Evolutionary conservation across 345 rosid genomes (phyloP).

Genomic region (Eucalyptus coolabah): DNA sequence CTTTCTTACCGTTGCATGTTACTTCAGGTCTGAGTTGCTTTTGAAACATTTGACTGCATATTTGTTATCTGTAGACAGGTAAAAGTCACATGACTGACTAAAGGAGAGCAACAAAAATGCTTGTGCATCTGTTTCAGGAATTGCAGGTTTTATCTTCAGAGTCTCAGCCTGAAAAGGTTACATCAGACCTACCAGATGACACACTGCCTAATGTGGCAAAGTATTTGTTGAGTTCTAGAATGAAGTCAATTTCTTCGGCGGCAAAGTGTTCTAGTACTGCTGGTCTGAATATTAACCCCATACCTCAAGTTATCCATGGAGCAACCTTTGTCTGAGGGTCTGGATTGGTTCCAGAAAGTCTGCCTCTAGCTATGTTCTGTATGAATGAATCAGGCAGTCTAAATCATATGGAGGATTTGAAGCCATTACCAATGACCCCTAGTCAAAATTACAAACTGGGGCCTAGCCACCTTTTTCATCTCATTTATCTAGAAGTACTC

Average conservation of each 20-base stretch:
- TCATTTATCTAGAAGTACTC: background rate
- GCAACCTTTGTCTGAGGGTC: background rate
- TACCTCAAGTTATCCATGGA: too few relatives aligned
- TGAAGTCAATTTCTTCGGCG: background rate
- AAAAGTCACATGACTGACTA: too few relatives aligned
- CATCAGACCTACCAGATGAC: too few relatives aligned
- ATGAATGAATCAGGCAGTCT: background rate
- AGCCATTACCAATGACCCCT: background rate
- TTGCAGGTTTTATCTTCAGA: too few relatives aligned
- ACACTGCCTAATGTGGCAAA: background rate
- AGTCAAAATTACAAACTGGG: background rate
- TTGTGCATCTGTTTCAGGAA: too few relatives aligned
- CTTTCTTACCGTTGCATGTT: too few relatives aligned
- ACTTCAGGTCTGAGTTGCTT: too few relatives aligned
- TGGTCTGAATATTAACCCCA: too few relatives aligned
- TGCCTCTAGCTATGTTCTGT: background rate
- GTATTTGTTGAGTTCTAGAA: background rate
- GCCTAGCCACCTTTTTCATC: background rate
- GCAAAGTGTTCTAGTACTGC: background rate
- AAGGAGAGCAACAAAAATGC: too few relatives aligned
- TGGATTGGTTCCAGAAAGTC: background rate
- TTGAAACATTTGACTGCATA: too few relatives aligned
- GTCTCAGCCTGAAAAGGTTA: too few relatives aligned
- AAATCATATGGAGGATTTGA: background rate
- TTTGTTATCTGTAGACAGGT: too few relatives aligned